Evolutionary conservation across 306 rosid species (phyloP).

Genomic region (Glycyrrhiza uralensis): DNA sequence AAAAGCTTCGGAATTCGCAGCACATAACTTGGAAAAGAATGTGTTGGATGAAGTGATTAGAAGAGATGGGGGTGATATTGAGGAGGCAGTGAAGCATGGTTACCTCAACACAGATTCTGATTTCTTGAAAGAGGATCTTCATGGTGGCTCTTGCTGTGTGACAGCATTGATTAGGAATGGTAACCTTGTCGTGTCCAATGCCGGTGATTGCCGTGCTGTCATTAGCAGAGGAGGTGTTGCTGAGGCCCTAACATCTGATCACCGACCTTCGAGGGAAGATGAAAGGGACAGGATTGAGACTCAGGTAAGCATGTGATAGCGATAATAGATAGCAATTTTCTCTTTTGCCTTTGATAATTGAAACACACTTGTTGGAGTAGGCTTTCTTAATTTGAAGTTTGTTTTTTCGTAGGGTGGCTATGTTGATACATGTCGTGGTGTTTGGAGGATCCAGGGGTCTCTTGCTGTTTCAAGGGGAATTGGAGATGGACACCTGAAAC

Average conservation of each 20-base stretch:
- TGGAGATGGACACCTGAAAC: constrained; percentile 77
- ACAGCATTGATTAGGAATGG: constrained; percentile 77
- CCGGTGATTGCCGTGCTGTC: constrained; percentile 94
- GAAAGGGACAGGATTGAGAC: constrained; percentile 74
- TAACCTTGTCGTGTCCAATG: constrained; percentile 71
- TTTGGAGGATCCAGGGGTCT: constrained; percentile 91
- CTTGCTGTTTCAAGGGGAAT: constrained; percentile 89
- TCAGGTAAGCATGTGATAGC: constrained; percentile 34
- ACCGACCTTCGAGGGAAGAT: constrained; percentile 77
- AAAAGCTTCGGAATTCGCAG: constrained; percentile 84
- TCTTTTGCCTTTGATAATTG: not conserved
- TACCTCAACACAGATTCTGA: constrained; percentile 78
- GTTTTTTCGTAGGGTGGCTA: constrained; percentile 80
- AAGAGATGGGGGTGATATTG: constrained; percentile 44
- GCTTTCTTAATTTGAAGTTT: constrained; percentile 14
- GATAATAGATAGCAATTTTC: no score
- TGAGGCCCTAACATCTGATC: constrained; percentile 88
- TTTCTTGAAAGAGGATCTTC: constrained; percentile 67
- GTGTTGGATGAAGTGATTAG: constrained; percentile 53
- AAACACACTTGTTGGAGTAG: not conserved
- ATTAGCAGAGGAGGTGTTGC: constrained; percentile 72
- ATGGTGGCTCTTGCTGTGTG: constrained; percentile 88
- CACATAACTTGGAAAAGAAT: constrained; percentile 68
- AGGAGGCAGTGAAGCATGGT: constrained; percentile 73
- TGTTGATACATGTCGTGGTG: constrained; percentile 83